A percentile compares a stretch with the other conserved stretches of the same genome.
phyloP scores from a whole-genome alignment of 768 basidiomycete species.

The Naganishia vishniacii region DNA sequence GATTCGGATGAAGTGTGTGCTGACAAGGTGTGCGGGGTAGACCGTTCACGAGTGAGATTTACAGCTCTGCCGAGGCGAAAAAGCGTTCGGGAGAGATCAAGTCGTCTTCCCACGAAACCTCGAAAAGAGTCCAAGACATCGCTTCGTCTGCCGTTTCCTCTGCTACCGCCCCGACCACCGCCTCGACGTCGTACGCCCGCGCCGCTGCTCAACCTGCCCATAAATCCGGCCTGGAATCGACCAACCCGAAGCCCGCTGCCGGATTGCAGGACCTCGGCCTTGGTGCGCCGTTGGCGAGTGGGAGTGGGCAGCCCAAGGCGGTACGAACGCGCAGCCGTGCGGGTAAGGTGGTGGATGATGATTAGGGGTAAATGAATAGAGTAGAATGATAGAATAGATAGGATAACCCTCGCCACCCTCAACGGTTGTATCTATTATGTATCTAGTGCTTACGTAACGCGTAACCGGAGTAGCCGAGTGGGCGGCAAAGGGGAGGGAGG shows the following conservation, averaged over 20 bases:
- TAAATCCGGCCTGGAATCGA: conserved; percentile 26
- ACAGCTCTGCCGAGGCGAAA: conserved; percentile 38
- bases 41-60: conserved; percentile 53
- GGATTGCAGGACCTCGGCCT: conserved; percentile 14
- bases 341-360: conserved; percentile 36
- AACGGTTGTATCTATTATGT: conserved; percentile 5
- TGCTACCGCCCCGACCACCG: conserved; percentile 24
- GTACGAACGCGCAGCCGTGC: conserved; percentile 44
- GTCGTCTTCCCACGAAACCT: conserved; percentile 11
- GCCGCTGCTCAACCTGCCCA: conserved; percentile 28
- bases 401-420: too few relatives aligned
- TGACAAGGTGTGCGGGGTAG: conserved; percentile 32
- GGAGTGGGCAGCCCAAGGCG: conserved; percentile 37
- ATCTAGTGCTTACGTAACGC: conserved; percentile 1
- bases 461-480: neutral
- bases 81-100: conserved; percentile 28
- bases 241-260: conserved; percentile 14
- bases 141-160: conserved; percentile 25
- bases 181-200: conserved; percentile 13
- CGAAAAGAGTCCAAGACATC: conserved; percentile 23
- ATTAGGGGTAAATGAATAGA: conserved; percentile 27
- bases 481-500: neutral
- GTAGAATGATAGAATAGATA: neutral
- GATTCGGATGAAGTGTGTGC: neutral
- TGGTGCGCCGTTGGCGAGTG: conserved; percentile 13